A percentile compares a stretch with the other conserved stretches of the same genome.
These are phyloP conservation scores for Petasospora rhodanensis DNA, from an alignment of 1,139 yeast genomes.

Conservation along the genomic window DNA sequence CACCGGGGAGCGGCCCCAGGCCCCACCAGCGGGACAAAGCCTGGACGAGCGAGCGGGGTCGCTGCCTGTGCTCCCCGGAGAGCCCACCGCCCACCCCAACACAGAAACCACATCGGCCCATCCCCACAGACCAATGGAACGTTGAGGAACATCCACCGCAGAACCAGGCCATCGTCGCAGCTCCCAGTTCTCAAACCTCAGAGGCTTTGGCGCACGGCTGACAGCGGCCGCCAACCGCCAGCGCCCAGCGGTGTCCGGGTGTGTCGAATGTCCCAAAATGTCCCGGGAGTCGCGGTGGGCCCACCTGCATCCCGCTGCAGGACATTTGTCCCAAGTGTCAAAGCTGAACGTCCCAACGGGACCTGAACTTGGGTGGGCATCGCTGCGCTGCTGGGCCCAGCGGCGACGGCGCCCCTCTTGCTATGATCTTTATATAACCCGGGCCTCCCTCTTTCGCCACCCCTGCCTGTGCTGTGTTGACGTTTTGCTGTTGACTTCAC, in stretches of 20 bases:
- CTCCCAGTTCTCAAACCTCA: too few species aligned
- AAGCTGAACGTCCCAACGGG: background rate
- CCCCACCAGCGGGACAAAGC: too few species aligned
- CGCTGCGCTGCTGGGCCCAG: too few species aligned
- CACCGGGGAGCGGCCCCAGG: slow-evolving; percentile 4
- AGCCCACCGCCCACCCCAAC: background rate
- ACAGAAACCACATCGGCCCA: slow-evolving; percentile 1
- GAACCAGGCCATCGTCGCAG: too few species aligned
- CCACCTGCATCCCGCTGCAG: slow-evolving; percentile 10
- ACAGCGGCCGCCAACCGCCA: too few species aligned
- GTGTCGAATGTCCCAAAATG: slow-evolving; percentile 1
- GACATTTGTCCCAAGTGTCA: slow-evolving; percentile 7
- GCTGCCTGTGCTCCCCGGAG: too few species aligned
- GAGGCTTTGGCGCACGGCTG: too few species aligned
- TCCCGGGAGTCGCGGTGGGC: slow-evolving; percentile 4
- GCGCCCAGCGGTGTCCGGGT: slow-evolving; percentile 2
- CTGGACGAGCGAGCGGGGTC: too few species aligned
- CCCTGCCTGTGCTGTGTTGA: background rate
- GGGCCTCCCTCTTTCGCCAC: background rate
- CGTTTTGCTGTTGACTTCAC: background rate
- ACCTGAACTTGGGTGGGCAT: too few species aligned
- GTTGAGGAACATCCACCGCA: too few species aligned
- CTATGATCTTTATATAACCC: background rate
- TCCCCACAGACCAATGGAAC: too few species aligned
- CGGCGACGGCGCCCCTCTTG: too few species aligned